Base-by-base conservation (phyloP, 768 basidiomycete species). In the Amanita fuliginea region DNA sequence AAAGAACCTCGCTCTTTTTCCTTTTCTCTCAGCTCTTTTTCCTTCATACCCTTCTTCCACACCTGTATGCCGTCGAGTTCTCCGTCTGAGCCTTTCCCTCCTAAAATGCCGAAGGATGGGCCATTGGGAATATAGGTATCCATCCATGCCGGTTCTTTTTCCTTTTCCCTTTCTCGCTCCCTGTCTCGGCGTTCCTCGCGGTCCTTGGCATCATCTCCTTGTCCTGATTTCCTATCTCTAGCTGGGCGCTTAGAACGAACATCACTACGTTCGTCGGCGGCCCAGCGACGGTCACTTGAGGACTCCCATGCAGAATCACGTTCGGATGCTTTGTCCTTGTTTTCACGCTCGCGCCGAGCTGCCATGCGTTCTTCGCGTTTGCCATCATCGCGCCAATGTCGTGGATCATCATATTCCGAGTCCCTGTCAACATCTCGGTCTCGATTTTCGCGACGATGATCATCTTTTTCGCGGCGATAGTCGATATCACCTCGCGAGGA, bases 101-200 rank as follows among this genome's bases (percentile, higher is more conserved):
- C 83, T 47, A 86, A 69, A 47, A 86, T 80, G 11, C 82, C 84
- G 42, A 70, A 67, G 28, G 66, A 67, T 14, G 77, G 62, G 19
- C 72, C 73, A 45, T 67, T 72, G 10, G 87, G 86, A 53, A 89
- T 74, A 60, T 88, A 89, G 16, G 85, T 80, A 55, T 90, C 89
- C 88, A 92, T 92, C 88, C 88, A 92, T 14, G 88, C 88, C 19
- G 88, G 89, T 60, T 91, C 89, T 58, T 85, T 88, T 68, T 92
- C 89, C 56, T 77, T 79, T 55, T 81, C 80, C 49, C 74, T 71
- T 45, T 81, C 76, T 26, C 75, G 69, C 22, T 51, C 71, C 51
- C 66, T 65, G n/a, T 74, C 74, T 55, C 65, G 70, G 19, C 66
- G 63, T 22, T 76, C 71, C n/a, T 77, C 74, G 47, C 67, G 66